A percentile compares a stretch with the other conserved stretches of the same genome.
phyloP scores from a whole-genome alignment of 768 basidiomycete genomes.

The Leucogyrophana mollusca region DNA sequence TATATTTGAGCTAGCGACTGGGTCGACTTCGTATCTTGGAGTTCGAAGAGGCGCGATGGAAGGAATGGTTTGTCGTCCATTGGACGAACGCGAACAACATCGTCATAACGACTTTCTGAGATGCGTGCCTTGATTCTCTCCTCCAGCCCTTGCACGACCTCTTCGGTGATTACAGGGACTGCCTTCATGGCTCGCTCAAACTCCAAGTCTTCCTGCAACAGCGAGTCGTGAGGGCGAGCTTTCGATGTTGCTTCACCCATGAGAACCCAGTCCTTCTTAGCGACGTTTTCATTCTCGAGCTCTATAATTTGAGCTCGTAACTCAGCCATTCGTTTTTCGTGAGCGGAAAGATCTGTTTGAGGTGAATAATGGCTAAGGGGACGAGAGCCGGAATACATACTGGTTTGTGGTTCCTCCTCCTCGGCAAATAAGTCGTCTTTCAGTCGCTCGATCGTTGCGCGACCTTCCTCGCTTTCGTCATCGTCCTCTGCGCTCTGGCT shows the following conservation, averaged over 20 bases:
- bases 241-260: slow-evolving; percentile 87
- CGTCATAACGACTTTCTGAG: slow-evolving; percentile 82
- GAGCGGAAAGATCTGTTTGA: slow-evolving; percentile 62
- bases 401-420: slow-evolving; percentile 37
- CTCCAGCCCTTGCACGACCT: slow-evolving; percentile 77
- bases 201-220: slow-evolving; percentile 92
- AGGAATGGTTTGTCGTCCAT: slow-evolving; percentile 86
- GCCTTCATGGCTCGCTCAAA: slow-evolving; percentile 89
- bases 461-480: slow-evolving; percentile 26
- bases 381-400: too few species aligned
- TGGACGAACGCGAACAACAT: slow-evolving; percentile 81
- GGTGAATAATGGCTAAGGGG: too few species aligned
- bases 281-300: slow-evolving; percentile 85
- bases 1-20: slow-evolving; percentile 95
- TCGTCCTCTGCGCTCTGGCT: slow-evolving; percentile 20
- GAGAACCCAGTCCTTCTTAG: slow-evolving; percentile 88
- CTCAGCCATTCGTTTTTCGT: slow-evolving; percentile 75
- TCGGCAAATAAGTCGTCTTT: slow-evolving; percentile 82
- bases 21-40: slow-evolving; percentile 84
- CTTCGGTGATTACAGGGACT: slow-evolving; percentile 88
- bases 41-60: slow-evolving; percentile 84
- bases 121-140: slow-evolving; percentile 90
- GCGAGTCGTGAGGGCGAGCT: slow-evolving; percentile 83
- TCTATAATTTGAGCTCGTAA: slow-evolving; percentile 76
- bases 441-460: slow-evolving; percentile 61